These are phyloP conservation scores for Cenococcum geophilum DNA, from an alignment of 495 filamentous ascomycete genomes.

Conservation along the genomic window DNA sequence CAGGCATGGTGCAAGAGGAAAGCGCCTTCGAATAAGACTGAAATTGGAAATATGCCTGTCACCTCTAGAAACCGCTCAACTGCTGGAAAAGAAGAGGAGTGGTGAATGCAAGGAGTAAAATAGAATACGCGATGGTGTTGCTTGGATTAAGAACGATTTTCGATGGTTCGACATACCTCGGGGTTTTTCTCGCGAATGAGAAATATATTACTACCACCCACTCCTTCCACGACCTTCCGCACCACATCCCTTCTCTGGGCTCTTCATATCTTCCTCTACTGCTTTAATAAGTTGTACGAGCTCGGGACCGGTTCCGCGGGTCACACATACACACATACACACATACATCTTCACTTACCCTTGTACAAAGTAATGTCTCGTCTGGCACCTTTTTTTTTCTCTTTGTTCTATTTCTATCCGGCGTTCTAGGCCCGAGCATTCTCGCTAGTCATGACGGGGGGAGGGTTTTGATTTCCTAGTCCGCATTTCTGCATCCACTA, in stretches of 20 bases:
- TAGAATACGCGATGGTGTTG: no score
- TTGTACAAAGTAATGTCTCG: constrained; percentile 4
- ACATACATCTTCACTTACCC: background rate
- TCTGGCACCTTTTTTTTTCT: background rate
- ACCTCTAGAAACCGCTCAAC: no score
- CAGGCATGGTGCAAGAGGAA: constrained; percentile 25
- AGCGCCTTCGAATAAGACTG: constrained; percentile 23
- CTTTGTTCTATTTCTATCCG: background rate
- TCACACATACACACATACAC: background rate
- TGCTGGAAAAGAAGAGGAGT: no score
- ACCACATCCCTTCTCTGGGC: background rate
- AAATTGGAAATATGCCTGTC: no score
- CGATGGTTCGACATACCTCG: no score
- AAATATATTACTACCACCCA: background rate
- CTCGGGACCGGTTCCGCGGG: constrained; percentile 7
- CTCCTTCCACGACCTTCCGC: background rate
- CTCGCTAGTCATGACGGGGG: background rate
- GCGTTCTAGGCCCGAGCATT: background rate
- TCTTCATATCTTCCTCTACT: background rate
- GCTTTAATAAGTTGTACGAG: background rate
- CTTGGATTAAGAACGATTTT: no score
- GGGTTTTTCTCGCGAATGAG: no score
- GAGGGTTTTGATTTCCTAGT: background rate
- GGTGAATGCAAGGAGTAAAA: no score
- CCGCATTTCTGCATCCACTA: background rate